phyloP scores from a whole-genome alignment of 352 stramenopile species.

The Phytopythium ostracodes region DNA sequence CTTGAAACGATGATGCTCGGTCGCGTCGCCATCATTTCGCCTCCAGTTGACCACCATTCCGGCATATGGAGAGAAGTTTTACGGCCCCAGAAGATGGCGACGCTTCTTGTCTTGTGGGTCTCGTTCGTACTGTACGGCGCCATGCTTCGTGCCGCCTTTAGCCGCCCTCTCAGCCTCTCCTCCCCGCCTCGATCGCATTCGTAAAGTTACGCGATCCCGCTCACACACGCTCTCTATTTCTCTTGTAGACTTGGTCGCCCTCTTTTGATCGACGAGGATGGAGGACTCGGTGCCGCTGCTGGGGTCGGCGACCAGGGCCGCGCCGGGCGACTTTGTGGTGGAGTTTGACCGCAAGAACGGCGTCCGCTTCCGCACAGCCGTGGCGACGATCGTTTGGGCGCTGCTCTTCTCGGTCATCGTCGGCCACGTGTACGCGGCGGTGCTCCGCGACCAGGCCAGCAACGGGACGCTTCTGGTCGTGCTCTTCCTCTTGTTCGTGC shows the following conservation, averaged over 20 bases:
- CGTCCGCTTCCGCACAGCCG: constrained; percentile 12
- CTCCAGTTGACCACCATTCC: background rate
- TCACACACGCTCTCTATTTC: no score
- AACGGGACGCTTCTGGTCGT: background rate
- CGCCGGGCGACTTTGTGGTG: constrained; percentile 9
- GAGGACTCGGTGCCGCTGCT: constrained; percentile 6
- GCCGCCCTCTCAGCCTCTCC: background rate
- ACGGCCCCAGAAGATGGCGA: background rate
- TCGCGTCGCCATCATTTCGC: background rate
- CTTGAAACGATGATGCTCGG: background rate
- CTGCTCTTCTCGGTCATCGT: constrained; percentile 8
- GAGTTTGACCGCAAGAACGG: constrained; percentile 21
- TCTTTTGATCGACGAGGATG: background rate
- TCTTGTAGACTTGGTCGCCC: background rate
- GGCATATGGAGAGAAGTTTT: background rate
- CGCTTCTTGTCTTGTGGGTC: background rate
- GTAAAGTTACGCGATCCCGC: background rate
- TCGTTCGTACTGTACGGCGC: background rate
- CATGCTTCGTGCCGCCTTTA: no score
- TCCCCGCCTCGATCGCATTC: background rate
- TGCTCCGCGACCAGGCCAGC: background rate
- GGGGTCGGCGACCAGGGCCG: background rate
- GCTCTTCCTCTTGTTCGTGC: background rate
- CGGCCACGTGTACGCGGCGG: constrained; percentile 4
- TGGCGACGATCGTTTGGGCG: constrained; percentile 3